A percentile compares a stretch with the other conserved stretches of the same genome.
phyloP scores from a whole-genome alignment of 352 stramenopile genomes.

The Hyaloperonospora brassicae region DNA sequence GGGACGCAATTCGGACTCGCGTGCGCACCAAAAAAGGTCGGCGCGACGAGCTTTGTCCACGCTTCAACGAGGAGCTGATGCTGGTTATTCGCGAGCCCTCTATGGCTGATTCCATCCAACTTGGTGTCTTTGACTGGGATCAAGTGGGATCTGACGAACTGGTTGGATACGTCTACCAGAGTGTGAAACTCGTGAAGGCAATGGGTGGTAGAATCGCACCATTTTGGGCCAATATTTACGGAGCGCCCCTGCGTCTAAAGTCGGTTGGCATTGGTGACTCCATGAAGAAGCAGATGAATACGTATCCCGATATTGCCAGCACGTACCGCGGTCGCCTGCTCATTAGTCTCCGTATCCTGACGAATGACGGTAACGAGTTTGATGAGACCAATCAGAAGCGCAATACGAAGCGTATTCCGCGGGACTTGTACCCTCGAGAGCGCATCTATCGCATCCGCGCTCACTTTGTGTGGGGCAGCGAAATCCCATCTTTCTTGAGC shows the following conservation, averaged over 20 bases:
- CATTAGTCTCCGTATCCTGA: conserved; percentile 60
- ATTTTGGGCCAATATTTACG: conserved; percentile 79
- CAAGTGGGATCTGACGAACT: conserved; percentile 66
- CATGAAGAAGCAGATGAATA: conserved; percentile 83
- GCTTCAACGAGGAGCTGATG: conserved; percentile 76
- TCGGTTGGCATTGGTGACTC: conserved; percentile 47
- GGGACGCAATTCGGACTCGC: conserved; percentile 55
- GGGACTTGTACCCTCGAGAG: conserved; percentile 48
- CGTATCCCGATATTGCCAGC: conserved; percentile 66
- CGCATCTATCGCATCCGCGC: conserved; percentile 65
- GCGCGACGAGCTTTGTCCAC: conserved; percentile 54
- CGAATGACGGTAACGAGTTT: conserved; percentile 59
- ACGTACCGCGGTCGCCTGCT: conserved; percentile 80
- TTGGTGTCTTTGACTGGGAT: conserved; percentile 73
- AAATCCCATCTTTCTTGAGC: conserved; percentile 68
- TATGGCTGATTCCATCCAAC: conserved; percentile 68
- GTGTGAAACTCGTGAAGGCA: conserved; percentile 61
- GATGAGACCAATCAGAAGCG: conserved; percentile 82
- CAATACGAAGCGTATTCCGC: conserved; percentile 64
- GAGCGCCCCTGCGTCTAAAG: conserved; percentile 49
- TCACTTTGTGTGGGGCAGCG: conserved; percentile 63
- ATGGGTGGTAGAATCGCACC: conserved; percentile 46
- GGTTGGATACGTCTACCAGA: conserved; percentile 64
- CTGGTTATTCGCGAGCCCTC: conserved; percentile 70
- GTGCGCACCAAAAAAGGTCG: conserved; percentile 71